Conservation (phyloP, 129 eudicot genomes). For the Pseudognaphalium luteoalbum region DNA sequence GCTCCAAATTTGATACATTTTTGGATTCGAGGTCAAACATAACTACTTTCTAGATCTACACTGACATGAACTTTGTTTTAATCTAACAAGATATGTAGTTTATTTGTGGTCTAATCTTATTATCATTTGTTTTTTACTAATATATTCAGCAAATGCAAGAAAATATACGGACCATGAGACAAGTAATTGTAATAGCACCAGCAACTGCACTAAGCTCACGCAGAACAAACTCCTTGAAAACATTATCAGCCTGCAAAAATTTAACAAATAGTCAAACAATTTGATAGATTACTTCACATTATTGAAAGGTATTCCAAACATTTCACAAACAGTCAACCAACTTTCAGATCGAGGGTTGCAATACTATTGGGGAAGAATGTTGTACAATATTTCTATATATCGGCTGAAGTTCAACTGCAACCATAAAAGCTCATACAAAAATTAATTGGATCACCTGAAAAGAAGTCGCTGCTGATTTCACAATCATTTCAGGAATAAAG, state of each 20-base stretch:
- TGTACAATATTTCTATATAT: neutral
- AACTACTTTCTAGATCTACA: neutral
- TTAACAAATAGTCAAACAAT: neutral
- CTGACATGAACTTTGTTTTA: slow-evolving; percentile 8
- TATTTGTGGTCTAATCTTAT: neutral
- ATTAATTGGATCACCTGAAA: slow-evolving; percentile 48
- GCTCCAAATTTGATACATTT: slow-evolving; percentile 4
- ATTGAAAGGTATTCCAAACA: neutral
- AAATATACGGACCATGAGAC: slow-evolving; percentile 75
- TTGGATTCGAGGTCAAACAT: neutral
- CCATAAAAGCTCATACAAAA: neutral
- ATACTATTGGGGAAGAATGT: neutral
- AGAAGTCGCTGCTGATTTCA: slow-evolving; percentile 68
- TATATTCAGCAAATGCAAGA: neutral
- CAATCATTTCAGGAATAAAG: slow-evolving; percentile 86
- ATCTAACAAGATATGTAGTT: neutral
- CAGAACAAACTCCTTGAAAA: slow-evolving; percentile 56
- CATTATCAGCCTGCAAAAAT: slow-evolving; percentile 54
- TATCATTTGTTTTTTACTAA: neutral
- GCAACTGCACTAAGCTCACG: slow-evolving; percentile 92
- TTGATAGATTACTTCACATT: neutral
- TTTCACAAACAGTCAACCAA: neutral
- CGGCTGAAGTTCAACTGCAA: slow-evolving; percentile 2
- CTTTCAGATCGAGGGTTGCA: neutral
- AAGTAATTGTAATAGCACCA: slow-evolving; percentile 90